Evolutionary conservation across 148 eudicot species (phyloP).

Genomic region (Fagopyrum esculentum): DNA sequence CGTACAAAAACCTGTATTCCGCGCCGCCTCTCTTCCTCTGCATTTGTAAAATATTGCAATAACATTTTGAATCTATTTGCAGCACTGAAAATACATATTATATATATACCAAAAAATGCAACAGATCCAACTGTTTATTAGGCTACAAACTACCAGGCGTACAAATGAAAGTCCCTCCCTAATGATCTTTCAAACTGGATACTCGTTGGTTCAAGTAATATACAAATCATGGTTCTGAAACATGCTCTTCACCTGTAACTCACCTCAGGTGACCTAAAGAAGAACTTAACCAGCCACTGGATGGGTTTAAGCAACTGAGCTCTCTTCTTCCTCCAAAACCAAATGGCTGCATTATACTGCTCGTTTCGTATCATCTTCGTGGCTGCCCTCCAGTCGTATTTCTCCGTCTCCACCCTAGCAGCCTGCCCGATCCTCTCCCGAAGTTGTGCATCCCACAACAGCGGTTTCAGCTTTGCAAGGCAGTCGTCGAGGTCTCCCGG

Average conservation of each 20-base stretch:
- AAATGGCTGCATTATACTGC: slow-evolving; percentile 75
- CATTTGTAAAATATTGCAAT: too few species aligned
- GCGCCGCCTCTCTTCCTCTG: too few species aligned
- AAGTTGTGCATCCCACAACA: slow-evolving; percentile 43
- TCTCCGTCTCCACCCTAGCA: slow-evolving; percentile 86
- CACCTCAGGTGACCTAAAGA: slow-evolving; percentile 41
- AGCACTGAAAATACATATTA: too few species aligned
- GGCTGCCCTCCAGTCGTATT: slow-evolving; percentile 91
- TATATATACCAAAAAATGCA: background rate
- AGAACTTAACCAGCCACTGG: slow-evolving; percentile 47
- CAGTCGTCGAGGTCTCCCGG: slow-evolving; percentile 81
- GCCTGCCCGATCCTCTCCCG: slow-evolving; percentile 62
- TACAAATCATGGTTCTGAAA: background rate
- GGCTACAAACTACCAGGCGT: background rate
- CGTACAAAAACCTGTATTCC: too few species aligned
- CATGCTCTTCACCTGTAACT: slow-evolving; percentile 24
- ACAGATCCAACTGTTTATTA: background rate
- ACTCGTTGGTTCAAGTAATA: background rate
- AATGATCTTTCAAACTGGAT: background rate
- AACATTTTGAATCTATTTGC: too few species aligned
- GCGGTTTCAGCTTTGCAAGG: slow-evolving; percentile 57
- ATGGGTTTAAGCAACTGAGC: slow-evolving; percentile 52
- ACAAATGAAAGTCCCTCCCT: background rate
- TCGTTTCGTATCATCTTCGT: slow-evolving; percentile 62
- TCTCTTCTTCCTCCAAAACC: slow-evolving; percentile 87